Evolutionary conservation across 495 filamentous ascomycete genomes (phyloP), one percentile per base, ranked within the genome.

Genomic region (Xylaria acuta): DNA sequence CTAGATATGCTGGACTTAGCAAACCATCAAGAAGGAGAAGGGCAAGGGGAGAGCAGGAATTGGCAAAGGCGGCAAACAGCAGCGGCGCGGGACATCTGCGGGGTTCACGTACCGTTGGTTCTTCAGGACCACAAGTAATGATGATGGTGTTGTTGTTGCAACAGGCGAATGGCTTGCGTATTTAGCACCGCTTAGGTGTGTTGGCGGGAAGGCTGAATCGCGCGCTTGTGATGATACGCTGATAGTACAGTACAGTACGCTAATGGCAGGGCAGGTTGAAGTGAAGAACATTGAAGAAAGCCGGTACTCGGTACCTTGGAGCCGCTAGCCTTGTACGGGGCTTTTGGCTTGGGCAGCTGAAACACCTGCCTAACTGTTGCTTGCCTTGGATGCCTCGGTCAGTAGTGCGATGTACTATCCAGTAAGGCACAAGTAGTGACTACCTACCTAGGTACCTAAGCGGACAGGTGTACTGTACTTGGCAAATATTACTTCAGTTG

Each of bases 141-240:
- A 34, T 70, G 68, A 36, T 69, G n/a, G n/a, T n/a, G n/a, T n/a
- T n/a, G n/a, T n/a, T n/a, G 66, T 43, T 43, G 51, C 45, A 45
- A 47, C 43, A 59, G 53, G 32, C 40, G 66, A 38, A 51, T 27
- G 36, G 65, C 18, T 54, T 67, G 65, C 49, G 20, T 30, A 45
- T 45, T 16, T 64, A 64, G 60, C n/a, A 41, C 38, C 34, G 22
- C 32, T 60, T 40, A 27, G 38, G 38, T 64, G 38, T 41, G 53
- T 60, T 64, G 59, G 41, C 32, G 58, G 69, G 60, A 71, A 71
- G 69, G 69, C 69, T 71, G 69, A 64, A 56, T 71, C 60, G 59
- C 59, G 60, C 65, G 32, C 45, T 53, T 70, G n/a, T 60, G 58
- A 40, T 38, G 34, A 38, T 60, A 38, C 34, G 58, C 58, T 60